Evolutionary conservation across 140 eudicot genomes (phyloP), one percentile per base, ranked within the genome.

Genomic region (Cichorium intybus): DNA sequence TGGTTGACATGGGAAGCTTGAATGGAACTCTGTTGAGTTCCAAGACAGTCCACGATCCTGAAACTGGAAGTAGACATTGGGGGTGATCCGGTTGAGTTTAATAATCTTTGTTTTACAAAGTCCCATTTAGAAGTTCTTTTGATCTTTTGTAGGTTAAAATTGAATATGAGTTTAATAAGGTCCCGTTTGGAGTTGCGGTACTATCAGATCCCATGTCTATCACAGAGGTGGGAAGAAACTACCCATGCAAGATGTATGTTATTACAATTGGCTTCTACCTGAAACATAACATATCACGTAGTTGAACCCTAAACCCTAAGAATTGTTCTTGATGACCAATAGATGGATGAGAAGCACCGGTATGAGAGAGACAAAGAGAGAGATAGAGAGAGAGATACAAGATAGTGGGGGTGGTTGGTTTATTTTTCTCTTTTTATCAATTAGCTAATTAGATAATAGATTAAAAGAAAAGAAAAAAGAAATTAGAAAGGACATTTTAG

Each of bases 1-100:
- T 93, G 60, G 90, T 88, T 23, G 99, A 93, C 83, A 75, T 93
- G 90, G 99, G 99, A 47, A 93, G 99, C 80, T 79, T 93, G 66
- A 93, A 93, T 22, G 99, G 99, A 68, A 88, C 99, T 56, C 82
- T 83, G 9, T 54, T 88, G 78, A 93, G 88, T 75, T 81, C 94
- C 64, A 75, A 70, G 71, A 71, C 85, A 28, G 71, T 88, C 27
- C 77, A 85, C 74, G 84, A 77, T 68, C 80, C 82, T 73, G 79
- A 77, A 52, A 69, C 80, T 48, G 99, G 95, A 77, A 85, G 93
- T 74, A 81, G 99, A 69, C 81, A 75, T 37, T 84, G 97, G 93
- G n/a, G 95, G 99, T 69, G 85, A 83, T 65, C 97, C 95, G 4
- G 79, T 75, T 66, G 97, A 93, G 79, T 84, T 93, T 48, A 16